Percentiles rank a stretch among this genome's conserved stretches.
phyloP scores from a whole-genome alignment of 2,329 filamentous ascomycete genomes.

The Aspergillus tubingensis region DNA sequence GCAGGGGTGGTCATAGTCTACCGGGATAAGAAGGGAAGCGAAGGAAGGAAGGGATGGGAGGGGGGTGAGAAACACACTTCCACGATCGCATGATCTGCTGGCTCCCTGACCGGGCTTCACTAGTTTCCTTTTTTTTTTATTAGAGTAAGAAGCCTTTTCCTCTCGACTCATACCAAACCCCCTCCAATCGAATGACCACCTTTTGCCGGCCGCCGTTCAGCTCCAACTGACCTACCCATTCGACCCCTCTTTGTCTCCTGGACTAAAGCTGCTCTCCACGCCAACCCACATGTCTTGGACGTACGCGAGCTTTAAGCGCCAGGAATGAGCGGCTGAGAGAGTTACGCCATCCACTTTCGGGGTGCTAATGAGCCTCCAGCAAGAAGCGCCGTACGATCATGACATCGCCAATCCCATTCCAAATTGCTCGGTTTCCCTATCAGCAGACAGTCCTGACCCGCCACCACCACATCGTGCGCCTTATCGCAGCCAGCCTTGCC shows the following conservation, averaged over 20 bases:
- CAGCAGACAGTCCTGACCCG: background rate
- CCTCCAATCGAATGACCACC: background rate
- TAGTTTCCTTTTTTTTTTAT: background rate
- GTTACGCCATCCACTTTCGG: background rate
- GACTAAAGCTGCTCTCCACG: background rate
- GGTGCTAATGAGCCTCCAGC: background rate
- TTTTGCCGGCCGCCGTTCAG: background rate
- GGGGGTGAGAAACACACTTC: background rate
- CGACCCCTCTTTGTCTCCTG: background rate
- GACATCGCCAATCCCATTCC: background rate
- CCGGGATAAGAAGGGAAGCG: background rate
- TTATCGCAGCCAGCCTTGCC: background rate
- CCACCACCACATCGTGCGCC: background rate
- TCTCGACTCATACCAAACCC: too few relatives aligned
- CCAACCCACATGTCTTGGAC: background rate
- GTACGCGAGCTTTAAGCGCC: background rate
- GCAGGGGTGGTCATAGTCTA: background rate
- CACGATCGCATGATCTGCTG: conserved; percentile 4
- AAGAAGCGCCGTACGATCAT: background rate
- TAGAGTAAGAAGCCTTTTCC: background rate
- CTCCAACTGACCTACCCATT: background rate
- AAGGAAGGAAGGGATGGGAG: background rate
- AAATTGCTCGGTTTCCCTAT: background rate
- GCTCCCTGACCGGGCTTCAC: background rate
- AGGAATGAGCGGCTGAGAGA: conserved; percentile 4